These are phyloP conservation scores for Tolypocladium album DNA, from an alignment of 2,329 filamentous ascomycete species.

Conservation along the genomic window DNA sequence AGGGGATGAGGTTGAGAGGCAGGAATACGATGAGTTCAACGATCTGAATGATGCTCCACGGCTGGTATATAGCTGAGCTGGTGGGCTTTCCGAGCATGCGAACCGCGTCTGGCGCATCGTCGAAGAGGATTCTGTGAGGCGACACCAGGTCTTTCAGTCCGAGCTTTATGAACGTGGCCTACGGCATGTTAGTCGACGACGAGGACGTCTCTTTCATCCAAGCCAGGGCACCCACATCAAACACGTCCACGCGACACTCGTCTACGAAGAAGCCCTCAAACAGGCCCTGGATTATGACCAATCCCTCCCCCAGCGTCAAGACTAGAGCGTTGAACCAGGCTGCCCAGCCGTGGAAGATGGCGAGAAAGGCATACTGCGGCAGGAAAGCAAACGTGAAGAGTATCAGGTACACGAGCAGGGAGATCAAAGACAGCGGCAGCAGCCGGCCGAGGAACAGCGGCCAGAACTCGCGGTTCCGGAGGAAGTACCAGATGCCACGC, in stretches of 20 bases:
- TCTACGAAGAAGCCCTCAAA: constrained; percentile 79
- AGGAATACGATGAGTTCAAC: constrained; percentile 69
- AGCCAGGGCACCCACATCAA: constrained; percentile 51
- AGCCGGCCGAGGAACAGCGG: constrained; percentile 70
- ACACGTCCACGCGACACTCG: constrained; percentile 68
- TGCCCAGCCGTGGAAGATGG: constrained; percentile 75
- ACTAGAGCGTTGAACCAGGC: constrained; percentile 89
- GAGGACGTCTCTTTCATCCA: neutral
- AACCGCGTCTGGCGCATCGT: constrained; percentile 60
- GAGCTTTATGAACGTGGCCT: constrained; percentile 65
- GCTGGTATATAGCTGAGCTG: constrained; percentile 65
- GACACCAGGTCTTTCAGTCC: constrained; percentile 59
- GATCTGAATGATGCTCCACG: constrained; percentile 87
- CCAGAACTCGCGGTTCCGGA: constrained; percentile 66
- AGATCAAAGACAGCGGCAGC: constrained; percentile 72
- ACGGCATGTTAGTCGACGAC: neutral
- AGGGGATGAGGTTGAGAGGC: constrained; percentile 79
- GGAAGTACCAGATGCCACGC: constrained; percentile 74
- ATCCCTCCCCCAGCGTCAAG: constrained; percentile 72
- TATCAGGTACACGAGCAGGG: constrained; percentile 69
- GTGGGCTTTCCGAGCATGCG: constrained; percentile 77
- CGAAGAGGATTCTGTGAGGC: constrained; percentile 52
- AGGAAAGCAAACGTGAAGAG: constrained; percentile 84
- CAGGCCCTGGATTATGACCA: constrained; percentile 57
- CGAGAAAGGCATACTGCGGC: constrained; percentile 79